Base-by-base conservation (phyloP, 2,329 filamentous ascomycete species). In the Venturia nashicola region DNA sequence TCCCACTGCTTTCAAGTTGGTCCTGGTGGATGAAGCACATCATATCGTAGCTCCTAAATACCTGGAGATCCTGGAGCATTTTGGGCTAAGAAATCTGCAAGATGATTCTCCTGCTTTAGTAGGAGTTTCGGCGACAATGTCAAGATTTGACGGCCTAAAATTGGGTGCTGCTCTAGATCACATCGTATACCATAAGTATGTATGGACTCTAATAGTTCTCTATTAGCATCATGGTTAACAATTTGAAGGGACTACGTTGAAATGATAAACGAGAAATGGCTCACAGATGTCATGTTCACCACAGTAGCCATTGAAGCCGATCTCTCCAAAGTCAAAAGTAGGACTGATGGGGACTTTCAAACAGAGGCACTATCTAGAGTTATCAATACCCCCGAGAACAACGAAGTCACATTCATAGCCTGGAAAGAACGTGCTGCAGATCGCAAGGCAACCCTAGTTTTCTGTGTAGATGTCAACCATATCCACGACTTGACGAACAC, bases 1-100 rank as follows among this genome's bases (percentile, higher is more conserved):
- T 68, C 89, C 91, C 0, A 75, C 74, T 0, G 79, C 78, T 8
- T 97, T 93, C 79, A 99, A 99, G 75, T 83, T 99, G 0, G 78
- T 99, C 0, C 81, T 99, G 2, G 93, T 99, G 4, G 94, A 99
- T 68, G 94, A 99, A 76, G 94, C 93, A 5, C 94, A 99, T 73
- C 94, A 99, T 74, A 96, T 97, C 62, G 92, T 97, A 55, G 89
- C 94, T 0, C 81, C 84, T 1, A 85, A 86, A 8, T 97, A 97
- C 71, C 80, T 95, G 66, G 81, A 83, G 51, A 82, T 86, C 0
- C 78, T 99, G 59, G 78, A 82, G n/a, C 85, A 97, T 73, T 96
- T 99, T 72, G 84, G 86, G 0, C 81, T 96, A 67, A 78, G 80
- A 14, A 61, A 64, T 8, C 67, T 66, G 11, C 71, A 74, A 63